A percentile compares a stretch with the other conserved stretches of the same genome.
These are phyloP conservation scores for Naganishia sp. DNA, from an alignment of 1,284 basidiomycete genomes.

Conservation along the genomic window DNA sequence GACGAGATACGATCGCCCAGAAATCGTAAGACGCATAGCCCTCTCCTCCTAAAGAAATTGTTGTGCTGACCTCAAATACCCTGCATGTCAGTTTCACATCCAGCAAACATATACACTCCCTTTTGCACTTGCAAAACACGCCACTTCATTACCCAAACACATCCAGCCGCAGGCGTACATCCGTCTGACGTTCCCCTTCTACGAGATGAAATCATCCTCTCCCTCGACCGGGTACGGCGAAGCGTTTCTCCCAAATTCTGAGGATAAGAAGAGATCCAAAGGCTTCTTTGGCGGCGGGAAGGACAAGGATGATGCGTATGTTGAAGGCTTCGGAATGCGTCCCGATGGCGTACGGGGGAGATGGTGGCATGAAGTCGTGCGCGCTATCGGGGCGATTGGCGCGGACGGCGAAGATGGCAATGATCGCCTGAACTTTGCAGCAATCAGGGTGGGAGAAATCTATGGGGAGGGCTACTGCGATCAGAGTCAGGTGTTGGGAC, in stretches of 20 bases:
- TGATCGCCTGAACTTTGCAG: slow-evolving; percentile 72
- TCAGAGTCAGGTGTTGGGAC: slow-evolving; percentile 60
- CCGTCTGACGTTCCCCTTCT: slow-evolving; percentile 77
- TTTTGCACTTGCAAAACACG: slow-evolving; percentile 62
- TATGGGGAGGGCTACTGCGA: slow-evolving; percentile 47
- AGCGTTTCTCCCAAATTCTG: slow-evolving; percentile 34
- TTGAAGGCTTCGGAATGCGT: slow-evolving; percentile 55
- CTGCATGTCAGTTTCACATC: slow-evolving; percentile 60
- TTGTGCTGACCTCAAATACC: background rate
- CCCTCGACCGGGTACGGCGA: slow-evolving; percentile 62
- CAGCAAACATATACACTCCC: slow-evolving; percentile 73
- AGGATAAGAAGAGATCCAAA: slow-evolving; percentile 23
- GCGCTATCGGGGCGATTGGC: slow-evolving; percentile 69
- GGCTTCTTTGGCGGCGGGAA: slow-evolving; percentile 12
- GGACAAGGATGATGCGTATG: slow-evolving; percentile 13
- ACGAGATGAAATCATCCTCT: slow-evolving; percentile 62
- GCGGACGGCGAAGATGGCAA: slow-evolving; percentile 59
- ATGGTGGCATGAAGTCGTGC: slow-evolving; percentile 87
- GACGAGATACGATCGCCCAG: slow-evolving; percentile 71
- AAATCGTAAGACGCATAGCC: slow-evolving; percentile 61
- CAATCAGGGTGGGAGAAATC: slow-evolving; percentile 57
- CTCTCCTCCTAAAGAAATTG: background rate
- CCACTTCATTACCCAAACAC: slow-evolving; percentile 62
- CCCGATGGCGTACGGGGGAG: slow-evolving; percentile 71
- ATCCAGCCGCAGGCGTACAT: slow-evolving; percentile 71